Conservation (phyloP, 2,329 filamentous ascomycete species). For the Clonostachys chloroleuca region DNA sequence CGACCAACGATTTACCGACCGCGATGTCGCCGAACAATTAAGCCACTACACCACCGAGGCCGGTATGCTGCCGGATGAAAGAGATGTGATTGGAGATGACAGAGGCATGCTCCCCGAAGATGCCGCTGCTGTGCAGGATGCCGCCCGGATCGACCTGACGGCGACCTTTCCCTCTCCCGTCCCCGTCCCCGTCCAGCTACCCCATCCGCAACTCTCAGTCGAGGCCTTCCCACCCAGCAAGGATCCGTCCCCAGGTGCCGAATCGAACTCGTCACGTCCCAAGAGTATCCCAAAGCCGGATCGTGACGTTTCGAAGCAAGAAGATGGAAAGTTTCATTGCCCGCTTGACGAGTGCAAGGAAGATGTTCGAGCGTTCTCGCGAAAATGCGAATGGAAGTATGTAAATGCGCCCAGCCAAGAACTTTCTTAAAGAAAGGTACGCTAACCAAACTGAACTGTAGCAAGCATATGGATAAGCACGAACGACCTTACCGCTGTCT, state of each 20-base stretch:
- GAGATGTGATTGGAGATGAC: slow-evolving; percentile 26
- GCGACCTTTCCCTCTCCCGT: slow-evolving; percentile 26
- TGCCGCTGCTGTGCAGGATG: slow-evolving; percentile 27
- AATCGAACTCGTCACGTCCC: slow-evolving; percentile 31
- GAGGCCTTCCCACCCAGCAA: slow-evolving; percentile 18
- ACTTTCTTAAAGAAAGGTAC: neutral
- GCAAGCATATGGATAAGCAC: slow-evolving; percentile 98
- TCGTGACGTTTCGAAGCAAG: slow-evolving; percentile 55
- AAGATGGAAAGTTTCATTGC: slow-evolving; percentile 74
- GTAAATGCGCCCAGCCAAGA: slow-evolving; percentile 24
- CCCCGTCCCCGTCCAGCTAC: slow-evolving; percentile 21
- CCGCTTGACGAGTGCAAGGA: slow-evolving; percentile 65
- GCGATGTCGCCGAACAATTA: slow-evolving; percentile 35
- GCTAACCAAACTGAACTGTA: slow-evolving; percentile 30
- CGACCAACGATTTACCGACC: slow-evolving; percentile 35
- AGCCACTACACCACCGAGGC: slow-evolving; percentile 35
- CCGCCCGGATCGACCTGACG: slow-evolving; percentile 28
- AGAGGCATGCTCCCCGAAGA: slow-evolving; percentile 20
- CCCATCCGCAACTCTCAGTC: slow-evolving; percentile 22
- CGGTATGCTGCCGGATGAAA: slow-evolving; percentile 28
- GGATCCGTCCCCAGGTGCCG: slow-evolving; percentile 21
- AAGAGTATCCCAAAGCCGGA: slow-evolving; percentile 57
- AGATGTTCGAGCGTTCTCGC: slow-evolving; percentile 61
- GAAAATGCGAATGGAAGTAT: slow-evolving; percentile 94
- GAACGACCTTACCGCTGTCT: slow-evolving; percentile 87